Conservation (phyloP, 257 asterid genomes). For the Solanum lycopersicoides region DNA sequence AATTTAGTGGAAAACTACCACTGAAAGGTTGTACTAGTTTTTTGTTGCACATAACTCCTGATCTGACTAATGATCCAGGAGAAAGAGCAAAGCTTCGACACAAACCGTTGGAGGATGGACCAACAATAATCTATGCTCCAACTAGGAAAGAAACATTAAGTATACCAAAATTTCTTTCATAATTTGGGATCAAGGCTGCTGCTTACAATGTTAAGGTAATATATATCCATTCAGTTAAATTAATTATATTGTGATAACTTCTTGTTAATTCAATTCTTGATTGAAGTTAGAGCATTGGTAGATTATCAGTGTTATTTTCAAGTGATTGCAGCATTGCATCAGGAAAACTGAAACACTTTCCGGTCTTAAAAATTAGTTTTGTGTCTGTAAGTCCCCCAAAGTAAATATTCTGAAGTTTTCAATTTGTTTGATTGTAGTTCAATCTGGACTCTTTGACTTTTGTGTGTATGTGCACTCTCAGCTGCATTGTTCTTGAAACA, state of each 20-base stretch:
- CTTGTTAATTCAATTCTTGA: too few relatives aligned
- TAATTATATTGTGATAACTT: not conserved
- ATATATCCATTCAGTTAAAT: not conserved
- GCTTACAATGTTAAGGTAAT: constrained; percentile 75
- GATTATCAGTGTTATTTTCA: too few relatives aligned
- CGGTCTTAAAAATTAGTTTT: too few relatives aligned
- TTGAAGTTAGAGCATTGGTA: too few relatives aligned
- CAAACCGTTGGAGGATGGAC: constrained; percentile 38
- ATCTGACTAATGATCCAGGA: constrained; percentile 22
- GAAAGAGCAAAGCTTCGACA: constrained; percentile 19
- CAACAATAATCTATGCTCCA: constrained; percentile 10
- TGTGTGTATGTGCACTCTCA: not conserved
- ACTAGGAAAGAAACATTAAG: constrained; percentile 58
- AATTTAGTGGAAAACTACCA: constrained; percentile 35
- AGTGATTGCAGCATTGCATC: too few relatives aligned
- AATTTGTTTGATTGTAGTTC: not conserved
- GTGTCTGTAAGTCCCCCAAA: too few relatives aligned
- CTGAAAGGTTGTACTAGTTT: constrained; percentile 2
- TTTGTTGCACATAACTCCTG: not conserved
- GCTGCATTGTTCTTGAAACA: not conserved
- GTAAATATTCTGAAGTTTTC: not conserved
- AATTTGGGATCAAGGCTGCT: constrained; percentile 59
- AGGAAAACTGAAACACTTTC: too few relatives aligned
- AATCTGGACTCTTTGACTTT: not conserved
- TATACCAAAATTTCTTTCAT: constrained; percentile 46